Percentiles rank a stretch among this genome's conserved stretches.
phyloP scores from a whole-genome alignment of 1,284 basidiomycete species.

The Hymenochaete sp. region DNA sequence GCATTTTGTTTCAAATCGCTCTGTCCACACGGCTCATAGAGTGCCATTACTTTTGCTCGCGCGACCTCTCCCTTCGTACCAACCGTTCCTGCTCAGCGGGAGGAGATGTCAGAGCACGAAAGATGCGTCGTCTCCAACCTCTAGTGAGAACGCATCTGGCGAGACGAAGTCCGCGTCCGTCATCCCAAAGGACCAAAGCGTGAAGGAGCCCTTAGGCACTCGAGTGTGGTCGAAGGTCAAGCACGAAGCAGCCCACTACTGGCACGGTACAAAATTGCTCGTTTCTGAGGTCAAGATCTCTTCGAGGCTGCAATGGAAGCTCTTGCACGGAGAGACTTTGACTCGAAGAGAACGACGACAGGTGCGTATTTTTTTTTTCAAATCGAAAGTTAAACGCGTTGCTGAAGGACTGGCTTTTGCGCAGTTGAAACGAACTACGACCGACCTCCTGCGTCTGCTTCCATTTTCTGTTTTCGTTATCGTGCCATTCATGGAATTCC shows the following conservation, averaged over 20 bases:
- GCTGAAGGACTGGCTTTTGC: not conserved
- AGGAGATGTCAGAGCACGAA: constrained; percentile 17
- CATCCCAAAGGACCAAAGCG: constrained; percentile 32
- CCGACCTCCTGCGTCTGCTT: constrained; percentile 85
- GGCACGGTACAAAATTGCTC: constrained; percentile 92
- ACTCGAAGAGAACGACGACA: constrained; percentile 93
- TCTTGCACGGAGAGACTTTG: constrained; percentile 84
- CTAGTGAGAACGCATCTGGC: constrained; percentile 20
- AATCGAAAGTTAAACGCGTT: not conserved
- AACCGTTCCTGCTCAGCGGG: not conserved
- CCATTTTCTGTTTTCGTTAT: constrained; percentile 94
- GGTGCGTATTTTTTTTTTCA: constrained; percentile 35
- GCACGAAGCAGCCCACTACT: constrained; percentile 94
- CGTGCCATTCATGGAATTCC: constrained; percentile 96
- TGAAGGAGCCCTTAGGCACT: constrained; percentile 43
- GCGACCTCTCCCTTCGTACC: constrained; percentile 16
- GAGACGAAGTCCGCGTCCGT: constrained; percentile 36
- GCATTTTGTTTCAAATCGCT: constrained; percentile 25
- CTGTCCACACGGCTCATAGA: constrained; percentile 18
- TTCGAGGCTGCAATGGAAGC: constrained; percentile 81
- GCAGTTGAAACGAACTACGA: constrained; percentile 87
- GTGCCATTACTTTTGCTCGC: constrained; percentile 21
- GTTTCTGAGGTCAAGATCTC: constrained; percentile 94
- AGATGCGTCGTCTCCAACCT: constrained; percentile 18
- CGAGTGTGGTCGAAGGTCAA: constrained; percentile 88